Evolutionary conservation across 768 basidiomycete species (phyloP).

Genomic region (Pholiota conissans): DNA sequence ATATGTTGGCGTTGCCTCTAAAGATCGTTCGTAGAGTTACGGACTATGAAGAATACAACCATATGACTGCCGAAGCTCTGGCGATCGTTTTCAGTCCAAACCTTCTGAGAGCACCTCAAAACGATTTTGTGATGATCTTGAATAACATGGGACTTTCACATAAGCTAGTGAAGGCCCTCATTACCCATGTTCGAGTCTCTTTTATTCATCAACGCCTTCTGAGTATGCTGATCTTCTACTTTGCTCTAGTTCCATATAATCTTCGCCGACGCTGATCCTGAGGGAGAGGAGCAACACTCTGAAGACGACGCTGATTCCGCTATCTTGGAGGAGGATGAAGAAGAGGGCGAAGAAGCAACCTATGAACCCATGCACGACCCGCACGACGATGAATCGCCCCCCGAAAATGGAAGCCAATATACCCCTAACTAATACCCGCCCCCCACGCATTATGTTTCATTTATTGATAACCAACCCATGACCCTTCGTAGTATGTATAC

Average conservation of each 20-base stretch:
- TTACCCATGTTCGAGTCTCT: slow-evolving; percentile 61
- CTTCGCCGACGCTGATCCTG: slow-evolving; percentile 69
- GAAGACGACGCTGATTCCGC: slow-evolving; percentile 68
- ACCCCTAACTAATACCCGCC: slow-evolving; percentile 27
- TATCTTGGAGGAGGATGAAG: slow-evolving; percentile 69
- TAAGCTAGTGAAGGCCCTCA: slow-evolving; percentile 72
- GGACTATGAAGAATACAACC: slow-evolving; percentile 84
- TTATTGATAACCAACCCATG: slow-evolving; percentile 18
- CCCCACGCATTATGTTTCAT: slow-evolving; percentile 20
- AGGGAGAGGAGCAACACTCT: slow-evolving; percentile 54
- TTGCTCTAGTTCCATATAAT: slow-evolving; percentile 56
- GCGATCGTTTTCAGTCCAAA: slow-evolving; percentile 88
- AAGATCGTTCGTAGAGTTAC: slow-evolving; percentile 61
- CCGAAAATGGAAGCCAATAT: slow-evolving; percentile 21
- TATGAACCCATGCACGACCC: slow-evolving; percentile 22
- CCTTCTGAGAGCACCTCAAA: slow-evolving; percentile 72
- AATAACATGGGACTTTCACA: slow-evolving; percentile 80
- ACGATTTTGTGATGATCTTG: slow-evolving; percentile 75
- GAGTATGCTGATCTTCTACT: slow-evolving; percentile 6
- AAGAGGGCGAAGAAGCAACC: slow-evolving; percentile 43
- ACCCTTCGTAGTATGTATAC: slow-evolving; percentile 14
- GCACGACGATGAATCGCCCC: slow-evolving; percentile 17
- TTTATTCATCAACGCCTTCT: neutral
- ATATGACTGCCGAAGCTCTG: slow-evolving; percentile 85
- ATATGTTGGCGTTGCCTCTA: neutral